phyloP scores from a whole-genome alignment of 1,284 basidiomycete genomes.

The Porodaedalea pini region DNA sequence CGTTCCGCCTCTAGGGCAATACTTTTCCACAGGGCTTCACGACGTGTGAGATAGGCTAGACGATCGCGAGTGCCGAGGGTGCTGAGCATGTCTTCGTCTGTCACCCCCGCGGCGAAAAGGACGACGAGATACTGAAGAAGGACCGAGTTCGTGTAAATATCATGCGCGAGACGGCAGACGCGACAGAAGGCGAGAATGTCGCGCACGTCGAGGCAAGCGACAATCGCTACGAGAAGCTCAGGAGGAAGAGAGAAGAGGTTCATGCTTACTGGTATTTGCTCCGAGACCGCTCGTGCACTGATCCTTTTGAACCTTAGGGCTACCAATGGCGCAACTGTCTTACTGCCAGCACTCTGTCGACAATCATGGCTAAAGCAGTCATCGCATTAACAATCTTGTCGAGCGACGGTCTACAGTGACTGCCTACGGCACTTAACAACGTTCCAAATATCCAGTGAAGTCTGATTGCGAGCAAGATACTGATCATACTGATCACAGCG shows the following conservation, averaged over 20 bases:
- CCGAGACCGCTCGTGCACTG: background rate
- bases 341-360: background rate
- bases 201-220: slow-evolving; percentile 12
- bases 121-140: slow-evolving; percentile 13
- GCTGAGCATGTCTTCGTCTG: slow-evolving; percentile 1
- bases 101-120: slow-evolving; percentile 11
- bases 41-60: slow-evolving; percentile 2
- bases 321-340: background rate
- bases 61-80: slow-evolving; percentile 7
- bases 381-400: slow-evolving; percentile 8
- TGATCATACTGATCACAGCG: slow-evolving; percentile 13
- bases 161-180: background rate
- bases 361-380: slow-evolving; percentile 1
- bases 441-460: slow-evolving; percentile 2
- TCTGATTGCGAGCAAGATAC: background rate
- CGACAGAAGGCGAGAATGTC: slow-evolving; percentile 19
- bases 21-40: slow-evolving; percentile 14
- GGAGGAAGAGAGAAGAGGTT: slow-evolving; percentile 13
- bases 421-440: slow-evolving; percentile 9
- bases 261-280: slow-evolving; percentile 6
- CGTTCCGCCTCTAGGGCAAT: slow-evolving; percentile 5
- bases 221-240: slow-evolving; percentile 17
- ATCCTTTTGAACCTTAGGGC: slow-evolving; percentile 9
- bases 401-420: slow-evolving; percentile 1
- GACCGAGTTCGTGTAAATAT: slow-evolving; percentile 4